Evolutionary conservation across 2,329 filamentous ascomycete species (phyloP).

Genomic region (Tothia fuscella): DNA sequence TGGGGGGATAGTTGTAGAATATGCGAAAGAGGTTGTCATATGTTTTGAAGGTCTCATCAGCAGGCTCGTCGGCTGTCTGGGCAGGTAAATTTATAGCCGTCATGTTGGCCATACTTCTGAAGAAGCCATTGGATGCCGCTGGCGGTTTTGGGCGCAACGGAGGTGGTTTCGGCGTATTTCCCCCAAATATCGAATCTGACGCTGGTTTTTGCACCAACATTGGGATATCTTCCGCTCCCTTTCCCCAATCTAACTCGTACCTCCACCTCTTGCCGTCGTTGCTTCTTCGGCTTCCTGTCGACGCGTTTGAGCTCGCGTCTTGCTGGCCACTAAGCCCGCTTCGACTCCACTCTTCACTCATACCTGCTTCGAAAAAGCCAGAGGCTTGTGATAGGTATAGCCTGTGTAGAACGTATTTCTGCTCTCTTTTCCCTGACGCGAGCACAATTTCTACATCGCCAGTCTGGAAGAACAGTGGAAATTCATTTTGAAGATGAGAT

Average conservation of each 20-base stretch:
- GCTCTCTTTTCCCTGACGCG: slow-evolving; percentile 55
- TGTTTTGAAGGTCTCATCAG: slow-evolving; percentile 67
- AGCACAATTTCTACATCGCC: slow-evolving; percentile 89
- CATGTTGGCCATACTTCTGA: slow-evolving; percentile 78
- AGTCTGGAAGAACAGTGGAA: slow-evolving; percentile 78
- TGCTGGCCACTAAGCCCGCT: slow-evolving; percentile 15
- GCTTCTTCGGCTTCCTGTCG: slow-evolving; percentile 15
- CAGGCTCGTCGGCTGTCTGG: neutral
- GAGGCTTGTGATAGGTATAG: slow-evolving; percentile 83
- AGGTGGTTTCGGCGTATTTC: slow-evolving; percentile 32
- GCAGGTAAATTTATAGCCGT: slow-evolving; percentile 43
- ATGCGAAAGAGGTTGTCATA: slow-evolving; percentile 94
- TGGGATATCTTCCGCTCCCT: slow-evolving; percentile 60
- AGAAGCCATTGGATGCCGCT: slow-evolving; percentile 52
- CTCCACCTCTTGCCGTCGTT: slow-evolving; percentile 56
- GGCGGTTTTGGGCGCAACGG: slow-evolving; percentile 50
- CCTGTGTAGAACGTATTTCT: slow-evolving; percentile 75
- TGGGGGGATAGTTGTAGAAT: slow-evolving; percentile 85
- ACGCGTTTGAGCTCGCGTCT: slow-evolving; percentile 24
- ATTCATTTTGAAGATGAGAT: slow-evolving; percentile 72
- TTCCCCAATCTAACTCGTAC: slow-evolving; percentile 74
- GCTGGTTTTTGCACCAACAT: slow-evolving; percentile 76
- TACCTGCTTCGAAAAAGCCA: slow-evolving; percentile 84
- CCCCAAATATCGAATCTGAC: slow-evolving; percentile 18
- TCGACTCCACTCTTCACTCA: slow-evolving; percentile 63